Evolutionary conservation across 805 yeast genomes (phyloP), one percentile per base, ranked within the genome.

Genomic region (Nakazawaea laoshanensis): DNA sequence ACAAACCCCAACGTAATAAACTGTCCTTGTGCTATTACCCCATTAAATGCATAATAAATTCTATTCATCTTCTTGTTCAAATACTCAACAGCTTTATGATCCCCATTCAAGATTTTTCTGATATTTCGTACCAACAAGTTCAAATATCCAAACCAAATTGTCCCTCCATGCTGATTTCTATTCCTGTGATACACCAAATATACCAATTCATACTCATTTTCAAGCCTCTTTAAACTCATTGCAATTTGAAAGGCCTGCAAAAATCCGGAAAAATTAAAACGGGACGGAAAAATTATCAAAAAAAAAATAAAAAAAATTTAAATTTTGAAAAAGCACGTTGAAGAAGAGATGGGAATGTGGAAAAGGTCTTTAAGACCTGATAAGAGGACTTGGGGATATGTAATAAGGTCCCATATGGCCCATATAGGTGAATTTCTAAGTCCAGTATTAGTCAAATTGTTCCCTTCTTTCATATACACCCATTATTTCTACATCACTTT

Each of bases 81-180:
- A 49, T 61, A 59, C 20, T 37, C 18, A 4, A 27, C 19, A 12
- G 40, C 33, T 21, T 21, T 19, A 18, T 32, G 24, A 3, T 33
- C 35, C 7, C 35, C 14, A 13, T 19, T 19, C 25, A 74, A 37
- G 5, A 74, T 45, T 29, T 57, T 57, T 12, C 75, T 52, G 16
- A 70, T 34, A 27, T 65, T 59, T 25, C 94, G 65, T 43, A 80
- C 82, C 18, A 85, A 46, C 7, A 77, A 65, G 39, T 74, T 67
- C 25, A 87, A 57, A 38, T 71, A 65, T 39, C 61, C 67, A 89
- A 95, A 87, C 95, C 96, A 87, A 7, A 49, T 47, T 19, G 84
- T 68, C 6, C 65, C 67, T 3, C 77, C 59, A 47, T 85, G 95
- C 50, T 87, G 96, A 50, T 84, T 84, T 33, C 66, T 63, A 53